Conservation (phyloP, 805 yeast species). For the Candida multigemmis region DNA sequence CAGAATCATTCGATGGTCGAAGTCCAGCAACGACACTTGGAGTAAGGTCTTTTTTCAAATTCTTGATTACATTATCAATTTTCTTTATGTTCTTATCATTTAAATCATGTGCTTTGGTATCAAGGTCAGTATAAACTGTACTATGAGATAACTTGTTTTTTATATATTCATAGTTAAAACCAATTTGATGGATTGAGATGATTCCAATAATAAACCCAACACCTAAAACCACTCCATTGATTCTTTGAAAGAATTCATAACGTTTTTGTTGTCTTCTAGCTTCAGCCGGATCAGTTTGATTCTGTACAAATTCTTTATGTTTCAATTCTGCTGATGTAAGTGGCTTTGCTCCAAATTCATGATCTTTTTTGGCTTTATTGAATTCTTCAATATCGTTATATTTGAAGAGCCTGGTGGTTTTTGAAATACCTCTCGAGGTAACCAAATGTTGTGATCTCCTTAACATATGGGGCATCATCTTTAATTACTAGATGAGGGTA, state of each 20-base stretch:
- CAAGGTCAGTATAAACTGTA: slow-evolving; percentile 27
- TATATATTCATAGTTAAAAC: slow-evolving; percentile 33
- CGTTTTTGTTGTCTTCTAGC: slow-evolving; percentile 15
- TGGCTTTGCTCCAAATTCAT: slow-evolving; percentile 16
- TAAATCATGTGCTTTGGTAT: slow-evolving; percentile 24
- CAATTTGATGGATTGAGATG: slow-evolving; percentile 30
- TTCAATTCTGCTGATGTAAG: slow-evolving; percentile 10
- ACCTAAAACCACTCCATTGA: slow-evolving; percentile 39
- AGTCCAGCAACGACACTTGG: slow-evolving; percentile 12
- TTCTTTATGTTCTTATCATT: slow-evolving; percentile 18
- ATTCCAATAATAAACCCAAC: slow-evolving; percentile 26
- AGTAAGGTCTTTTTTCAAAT: slow-evolving; percentile 15
- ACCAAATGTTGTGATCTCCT: no score
- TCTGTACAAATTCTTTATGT: slow-evolving; percentile 12
- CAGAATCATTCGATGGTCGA: slow-evolving; percentile 16
- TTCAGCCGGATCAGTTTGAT: no score
- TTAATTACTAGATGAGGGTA: no score
- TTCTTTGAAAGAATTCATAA: slow-evolving; percentile 32
- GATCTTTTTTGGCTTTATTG: slow-evolving; percentile 23
- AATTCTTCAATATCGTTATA: slow-evolving; percentile 23
- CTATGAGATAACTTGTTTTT: slow-evolving; percentile 23
- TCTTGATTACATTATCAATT: slow-evolving; percentile 16
- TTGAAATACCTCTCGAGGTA: no score
- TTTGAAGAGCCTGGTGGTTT: no score
- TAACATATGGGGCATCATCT: no score